Evolutionary conservation across 371 early-diverging fungal species (phyloP).

Genomic region (Lichtheimia corymbifera): DNA sequence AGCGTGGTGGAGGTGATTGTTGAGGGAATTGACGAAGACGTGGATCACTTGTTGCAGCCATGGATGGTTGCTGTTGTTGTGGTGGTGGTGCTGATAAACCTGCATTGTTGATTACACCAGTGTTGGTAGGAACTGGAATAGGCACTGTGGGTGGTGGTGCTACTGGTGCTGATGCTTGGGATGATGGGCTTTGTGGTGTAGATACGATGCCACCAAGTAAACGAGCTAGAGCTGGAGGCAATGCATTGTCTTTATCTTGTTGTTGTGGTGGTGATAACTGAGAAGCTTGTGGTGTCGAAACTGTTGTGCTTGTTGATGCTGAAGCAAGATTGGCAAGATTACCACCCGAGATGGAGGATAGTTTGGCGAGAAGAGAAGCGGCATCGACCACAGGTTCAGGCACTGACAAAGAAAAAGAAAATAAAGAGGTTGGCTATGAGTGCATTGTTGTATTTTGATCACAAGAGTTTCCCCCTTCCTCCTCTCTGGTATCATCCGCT

Average conservation of each 20-base stretch:
- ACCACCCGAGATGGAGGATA: constrained; percentile 32
- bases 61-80: constrained; percentile 2
- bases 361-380: constrained; percentile 29
- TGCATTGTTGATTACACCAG: too few species aligned
- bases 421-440: constrained; percentile 2
- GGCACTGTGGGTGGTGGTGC: constrained; percentile 3
- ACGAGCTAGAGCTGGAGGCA: constrained; percentile 41
- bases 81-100: background rate
- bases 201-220: constrained; percentile 33
- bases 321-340: constrained; percentile 24
- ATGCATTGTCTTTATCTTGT: constrained; percentile 7
- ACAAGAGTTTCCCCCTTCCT: background rate
- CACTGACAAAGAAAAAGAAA: background rate
- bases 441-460: background rate
- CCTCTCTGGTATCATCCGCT: background rate
- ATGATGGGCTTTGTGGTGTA: background rate
- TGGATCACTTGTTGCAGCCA: background rate
- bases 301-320: constrained; percentile 15
- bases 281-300: constrained; percentile 1
- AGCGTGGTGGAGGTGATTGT: constrained; percentile 1
- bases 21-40: background rate
- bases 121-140: background rate
- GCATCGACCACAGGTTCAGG: constrained; percentile 30
- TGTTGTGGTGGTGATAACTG: constrained; percentile 1
- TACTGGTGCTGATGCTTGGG: constrained; percentile 5